A percentile compares a stretch with the other conserved stretches of the same genome.
These are phyloP conservation scores for Ambrosia artemisiifolia DNA, from an alignment of 129 eudicot genomes.

Conservation along the genomic window DNA sequence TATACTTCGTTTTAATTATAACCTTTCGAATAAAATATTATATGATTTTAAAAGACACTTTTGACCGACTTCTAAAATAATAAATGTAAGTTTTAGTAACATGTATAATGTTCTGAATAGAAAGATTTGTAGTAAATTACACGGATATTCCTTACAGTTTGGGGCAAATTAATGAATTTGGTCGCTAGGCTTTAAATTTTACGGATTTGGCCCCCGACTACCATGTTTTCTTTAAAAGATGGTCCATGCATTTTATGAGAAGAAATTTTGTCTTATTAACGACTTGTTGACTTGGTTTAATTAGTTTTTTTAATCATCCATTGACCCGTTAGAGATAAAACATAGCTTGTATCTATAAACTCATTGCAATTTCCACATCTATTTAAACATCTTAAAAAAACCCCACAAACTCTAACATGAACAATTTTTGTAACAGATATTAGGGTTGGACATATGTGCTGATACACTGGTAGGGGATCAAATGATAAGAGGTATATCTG, in stretches of 20 bases:
- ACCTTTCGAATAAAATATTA: too few species aligned
- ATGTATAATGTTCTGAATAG: too few species aligned
- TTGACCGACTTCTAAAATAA: background rate
- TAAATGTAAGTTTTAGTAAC: too few species aligned
- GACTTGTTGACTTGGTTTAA: background rate
- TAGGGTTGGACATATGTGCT: slow-evolving; percentile 68
- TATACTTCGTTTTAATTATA: too few species aligned
- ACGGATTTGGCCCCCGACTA: too few species aligned
- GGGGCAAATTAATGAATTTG: too few species aligned
- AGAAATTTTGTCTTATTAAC: too few species aligned
- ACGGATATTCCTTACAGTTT: too few species aligned
- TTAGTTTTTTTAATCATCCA: background rate
- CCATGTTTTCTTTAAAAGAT: too few species aligned
- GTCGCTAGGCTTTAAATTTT: too few species aligned
- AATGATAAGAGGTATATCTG: slow-evolving; percentile 69
- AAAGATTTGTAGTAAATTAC: too few species aligned
- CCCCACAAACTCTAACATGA: background rate
- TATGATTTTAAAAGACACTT: background rate
- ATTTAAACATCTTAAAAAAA: background rate
- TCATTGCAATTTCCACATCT: background rate
- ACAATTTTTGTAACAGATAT: slow-evolving; percentile 34
- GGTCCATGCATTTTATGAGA: too few species aligned
- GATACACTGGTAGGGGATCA: slow-evolving; percentile 75
- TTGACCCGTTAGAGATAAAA: background rate
- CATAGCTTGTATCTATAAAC: background rate